Conservation (phyloP, 345 rosid genomes). For the Brassica incana region DNA sequence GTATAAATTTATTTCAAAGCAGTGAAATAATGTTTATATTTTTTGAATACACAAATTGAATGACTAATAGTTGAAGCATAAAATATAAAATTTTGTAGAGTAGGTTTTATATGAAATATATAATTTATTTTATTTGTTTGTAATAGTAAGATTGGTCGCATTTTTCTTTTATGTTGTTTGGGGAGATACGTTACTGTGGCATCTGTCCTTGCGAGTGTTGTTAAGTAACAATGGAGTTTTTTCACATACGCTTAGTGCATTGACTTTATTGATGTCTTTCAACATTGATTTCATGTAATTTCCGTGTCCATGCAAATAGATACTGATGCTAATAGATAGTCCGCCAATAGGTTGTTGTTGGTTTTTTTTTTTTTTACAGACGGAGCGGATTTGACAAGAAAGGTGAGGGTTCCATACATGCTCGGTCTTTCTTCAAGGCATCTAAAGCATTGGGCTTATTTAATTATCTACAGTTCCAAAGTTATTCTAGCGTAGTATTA, state of each 20-base stretch:
- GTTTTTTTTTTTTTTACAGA: too few species aligned
- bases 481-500: background rate
- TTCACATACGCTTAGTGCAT: background rate
- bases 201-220: background rate
- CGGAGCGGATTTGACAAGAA: too few species aligned
- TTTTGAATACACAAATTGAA: too few species aligned
- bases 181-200: background rate
- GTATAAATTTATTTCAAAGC: too few species aligned
- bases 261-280: background rate
- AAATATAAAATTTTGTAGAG: background rate
- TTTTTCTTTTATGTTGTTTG: background rate
- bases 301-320: too few species aligned
- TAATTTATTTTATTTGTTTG: background rate
- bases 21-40: too few species aligned
- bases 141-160: background rate
- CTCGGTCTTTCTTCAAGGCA: background rate
- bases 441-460: background rate
- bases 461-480: background rate
- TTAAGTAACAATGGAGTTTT: background rate
- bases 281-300: background rate
- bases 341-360: background rate
- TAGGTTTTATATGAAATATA: background rate
- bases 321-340: background rate
- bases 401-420: background rate
- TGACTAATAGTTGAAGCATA: too few species aligned